phyloP scores from a whole-genome alignment of 78 protist genomes.

The Dictyostelium firmibasis region DNA sequence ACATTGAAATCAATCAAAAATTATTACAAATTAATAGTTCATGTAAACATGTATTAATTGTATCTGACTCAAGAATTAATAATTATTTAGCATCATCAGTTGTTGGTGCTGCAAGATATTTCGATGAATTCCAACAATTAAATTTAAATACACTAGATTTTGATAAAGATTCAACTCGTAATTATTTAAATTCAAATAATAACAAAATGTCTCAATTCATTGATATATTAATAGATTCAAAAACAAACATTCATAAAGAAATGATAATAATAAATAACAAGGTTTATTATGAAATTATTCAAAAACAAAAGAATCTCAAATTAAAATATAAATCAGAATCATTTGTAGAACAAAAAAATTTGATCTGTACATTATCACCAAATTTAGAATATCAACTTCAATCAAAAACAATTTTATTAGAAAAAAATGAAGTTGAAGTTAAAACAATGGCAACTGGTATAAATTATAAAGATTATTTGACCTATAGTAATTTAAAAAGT shows the following conservation, averaged over 20 bases:
- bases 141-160: not conserved
- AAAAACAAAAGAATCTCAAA: not conserved
- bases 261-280: not conserved
- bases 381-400: not conserved
- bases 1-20: conserved; percentile 37
- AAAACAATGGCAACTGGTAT: conserved; percentile 38
- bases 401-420: not conserved
- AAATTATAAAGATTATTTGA: conserved; percentile 33
- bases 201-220: not conserved
- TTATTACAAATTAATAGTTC: not conserved
- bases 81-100: not conserved
- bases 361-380: not conserved
- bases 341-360: not conserved
- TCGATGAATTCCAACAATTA: not conserved
- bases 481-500: conserved; percentile 3
- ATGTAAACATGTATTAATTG: conserved; percentile 6
- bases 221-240: not conserved
- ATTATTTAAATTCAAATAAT: not conserved
- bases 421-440: conserved; percentile 17
- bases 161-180: not conserved
- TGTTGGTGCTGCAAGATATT: conserved; percentile 8
- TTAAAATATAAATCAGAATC: not conserved
- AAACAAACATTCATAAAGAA: not conserved
- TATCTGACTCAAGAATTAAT: not conserved
- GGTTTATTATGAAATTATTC: not conserved